These are phyloP conservation scores for Ophiostoma sp. DNA, from an alignment of 2,329 filamentous ascomycete species.

Conservation along the genomic window DNA sequence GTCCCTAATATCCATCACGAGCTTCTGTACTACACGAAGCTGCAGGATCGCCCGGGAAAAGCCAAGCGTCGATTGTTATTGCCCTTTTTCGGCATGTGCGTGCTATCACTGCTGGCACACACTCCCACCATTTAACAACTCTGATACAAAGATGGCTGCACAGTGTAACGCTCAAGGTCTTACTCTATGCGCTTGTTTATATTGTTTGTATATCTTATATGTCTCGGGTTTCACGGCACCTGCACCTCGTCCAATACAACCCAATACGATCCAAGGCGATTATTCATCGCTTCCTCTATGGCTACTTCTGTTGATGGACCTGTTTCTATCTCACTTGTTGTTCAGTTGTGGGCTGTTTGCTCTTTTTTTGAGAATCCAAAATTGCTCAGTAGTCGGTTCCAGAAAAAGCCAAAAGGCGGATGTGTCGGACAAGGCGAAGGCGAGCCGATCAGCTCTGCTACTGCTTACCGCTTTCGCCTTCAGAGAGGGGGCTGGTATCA, in stretches of 20 bases:
- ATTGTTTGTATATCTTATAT: not conserved
- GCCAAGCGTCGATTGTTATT: not conserved
- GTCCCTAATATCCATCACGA: constrained; percentile 7
- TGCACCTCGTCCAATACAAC: not conserved
- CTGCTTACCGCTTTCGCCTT: no score
- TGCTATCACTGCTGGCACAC: not conserved
- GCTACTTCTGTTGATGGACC: not conserved
- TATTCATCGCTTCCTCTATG: not conserved
- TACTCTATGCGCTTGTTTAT: constrained; percentile 3
- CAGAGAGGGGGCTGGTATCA: not conserved
- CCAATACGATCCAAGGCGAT: not conserved
- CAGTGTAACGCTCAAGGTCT: not conserved
- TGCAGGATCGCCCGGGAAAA: no score
- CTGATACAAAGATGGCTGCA: not conserved
- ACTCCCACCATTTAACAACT: not conserved
- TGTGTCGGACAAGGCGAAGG: constrained; percentile 1
- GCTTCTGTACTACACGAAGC: not conserved
- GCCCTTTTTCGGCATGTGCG: not conserved
- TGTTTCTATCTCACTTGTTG: no score
- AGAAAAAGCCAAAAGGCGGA: not conserved
- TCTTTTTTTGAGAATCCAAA: not conserved
- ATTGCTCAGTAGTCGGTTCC: not conserved
- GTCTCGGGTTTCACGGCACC: not conserved
- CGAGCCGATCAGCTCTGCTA: not conserved
- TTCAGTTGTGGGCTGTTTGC: no score